phyloP scores from a whole-genome alignment of 306 rosid species.

The Amphicarpaea edgeworthii region DNA sequence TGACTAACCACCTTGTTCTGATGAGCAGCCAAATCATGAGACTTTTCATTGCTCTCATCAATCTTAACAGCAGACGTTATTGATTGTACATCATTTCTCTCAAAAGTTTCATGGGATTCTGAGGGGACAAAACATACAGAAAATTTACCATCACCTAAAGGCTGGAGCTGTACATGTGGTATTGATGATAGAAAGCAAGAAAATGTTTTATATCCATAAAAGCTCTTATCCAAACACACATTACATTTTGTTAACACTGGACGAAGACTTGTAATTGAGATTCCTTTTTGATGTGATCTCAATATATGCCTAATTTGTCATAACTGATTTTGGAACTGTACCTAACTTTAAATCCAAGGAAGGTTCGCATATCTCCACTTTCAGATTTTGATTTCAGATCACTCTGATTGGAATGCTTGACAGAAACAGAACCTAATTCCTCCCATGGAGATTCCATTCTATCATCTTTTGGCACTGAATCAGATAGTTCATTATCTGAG shows the following conservation, averaged over 20 bases:
- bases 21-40: conserved; percentile 46
- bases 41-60: conserved; percentile 38
- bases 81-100: not conserved
- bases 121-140: not conserved
- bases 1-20: conserved; percentile 37
- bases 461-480: conserved; percentile 52
- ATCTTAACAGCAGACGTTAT: conserved; percentile 37
- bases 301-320: conserved; percentile 52
- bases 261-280: conserved; percentile 55
- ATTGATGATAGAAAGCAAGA: conserved; percentile 63
- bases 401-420: conserved; percentile 24
- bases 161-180: conserved; percentile 53
- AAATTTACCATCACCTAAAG: conserved; percentile 45
- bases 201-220: conserved; percentile 64
- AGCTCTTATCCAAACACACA: conserved; percentile 50
- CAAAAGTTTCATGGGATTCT: no score
- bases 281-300: conserved; percentile 64
- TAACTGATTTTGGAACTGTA: conserved; percentile 53
- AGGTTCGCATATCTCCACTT: conserved; percentile 58
- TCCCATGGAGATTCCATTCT: conserved; percentile 62
- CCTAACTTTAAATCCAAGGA: conserved; percentile 43
- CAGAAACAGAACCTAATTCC: conserved; percentile 71
- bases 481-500: conserved; percentile 62
- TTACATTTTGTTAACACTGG: conserved; percentile 49
- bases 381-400: conserved; percentile 27